Evolutionary conservation across 228 moss, liverwort and hornwort genomes (phyloP).

Genomic region (Sphagnum magellanicum): DNA sequence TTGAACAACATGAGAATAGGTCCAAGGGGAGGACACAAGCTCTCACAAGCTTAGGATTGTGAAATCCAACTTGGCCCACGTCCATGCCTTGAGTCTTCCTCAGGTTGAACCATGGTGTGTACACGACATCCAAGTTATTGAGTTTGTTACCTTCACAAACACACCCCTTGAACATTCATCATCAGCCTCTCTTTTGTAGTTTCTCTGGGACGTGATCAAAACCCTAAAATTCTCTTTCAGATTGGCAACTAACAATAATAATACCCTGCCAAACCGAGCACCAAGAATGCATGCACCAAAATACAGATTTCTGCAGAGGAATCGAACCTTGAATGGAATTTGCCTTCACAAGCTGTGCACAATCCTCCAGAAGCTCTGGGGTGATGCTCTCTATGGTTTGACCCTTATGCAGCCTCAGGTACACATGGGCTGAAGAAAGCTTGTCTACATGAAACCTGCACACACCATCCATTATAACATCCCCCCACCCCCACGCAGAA

Average conservation of each 20-base stretch:
- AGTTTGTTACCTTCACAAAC: conserved; percentile 74
- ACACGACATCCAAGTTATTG: conserved; percentile 92
- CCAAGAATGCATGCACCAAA: neutral
- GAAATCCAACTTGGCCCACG: conserved; percentile 98
- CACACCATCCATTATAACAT: neutral
- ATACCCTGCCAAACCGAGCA: neutral
- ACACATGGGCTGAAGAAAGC: conserved; percentile 97
- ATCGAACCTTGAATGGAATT: conserved; percentile 91
- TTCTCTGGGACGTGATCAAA: no score
- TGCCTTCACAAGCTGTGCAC: conserved; percentile 96
- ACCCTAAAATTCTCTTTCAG: neutral
- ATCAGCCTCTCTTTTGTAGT: conserved; percentile 6
- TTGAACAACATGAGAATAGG: neutral
- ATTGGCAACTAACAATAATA: neutral
- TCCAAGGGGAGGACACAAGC: conserved; percentile 10
- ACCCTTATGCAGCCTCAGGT: conserved; percentile 82
- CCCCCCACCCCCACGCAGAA: no score
- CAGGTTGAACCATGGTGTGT: conserved; percentile 94
- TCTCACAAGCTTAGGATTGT: conserved; percentile 94
- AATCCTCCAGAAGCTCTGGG: conserved; percentile 86
- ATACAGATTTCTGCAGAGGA: neutral
- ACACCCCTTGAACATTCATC: neutral
- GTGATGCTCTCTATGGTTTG: conserved; percentile 88
- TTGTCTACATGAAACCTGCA: conserved; percentile 98
- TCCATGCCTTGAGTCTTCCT: conserved; percentile 94